These are phyloP conservation scores for Xerocomellus intermedius DNA, from an alignment of 768 basidiomycete genomes.

Conservation along the genomic window DNA sequence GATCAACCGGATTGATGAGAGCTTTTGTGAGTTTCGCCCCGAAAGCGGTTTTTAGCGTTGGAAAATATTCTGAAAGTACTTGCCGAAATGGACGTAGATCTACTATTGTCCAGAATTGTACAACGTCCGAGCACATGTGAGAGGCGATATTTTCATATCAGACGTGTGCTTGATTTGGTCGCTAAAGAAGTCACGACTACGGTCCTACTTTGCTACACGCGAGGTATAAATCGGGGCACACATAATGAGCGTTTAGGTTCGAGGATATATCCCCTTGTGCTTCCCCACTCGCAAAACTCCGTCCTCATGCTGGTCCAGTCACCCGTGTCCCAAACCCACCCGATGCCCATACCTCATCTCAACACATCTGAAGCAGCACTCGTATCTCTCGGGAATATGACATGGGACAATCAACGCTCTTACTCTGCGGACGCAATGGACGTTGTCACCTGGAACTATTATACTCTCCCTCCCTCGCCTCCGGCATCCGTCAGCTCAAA, in stretches of 20 bases:
- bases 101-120: slow-evolving; percentile 26
- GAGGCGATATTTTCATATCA: slow-evolving; percentile 33
- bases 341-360: slow-evolving; percentile 54
- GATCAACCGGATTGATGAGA: slow-evolving; percentile 19
- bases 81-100: slow-evolving; percentile 30
- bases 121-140: slow-evolving; percentile 32
- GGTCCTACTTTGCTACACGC: slow-evolving; percentile 29
- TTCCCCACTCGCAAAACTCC: slow-evolving; percentile 9
- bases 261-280: slow-evolving; percentile 20
- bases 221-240: slow-evolving; percentile 32
- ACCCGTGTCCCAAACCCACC: slow-evolving; percentile 26
- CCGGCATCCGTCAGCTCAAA: slow-evolving; percentile 46
- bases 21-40: slow-evolving; percentile 13
- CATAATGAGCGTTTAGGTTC: slow-evolving; percentile 18
- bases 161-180: slow-evolving; percentile 34
- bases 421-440: slow-evolving; percentile 38
- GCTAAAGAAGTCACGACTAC: slow-evolving; percentile 24
- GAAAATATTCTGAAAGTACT: slow-evolving; percentile 19
- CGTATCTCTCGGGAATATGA: slow-evolving; percentile 43
- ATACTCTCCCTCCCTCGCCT: slow-evolving; percentile 49
- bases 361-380: slow-evolving; percentile 58
- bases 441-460: slow-evolving; percentile 47
- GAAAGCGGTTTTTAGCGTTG: slow-evolving; percentile 16
- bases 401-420: slow-evolving; percentile 47
- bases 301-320: slow-evolving; percentile 13